Evolutionary conservation across 352 stramenopile genomes (phyloP), one percentile per base, ranked within the genome.

Genomic region (Phytophthora gonapodyides): DNA sequence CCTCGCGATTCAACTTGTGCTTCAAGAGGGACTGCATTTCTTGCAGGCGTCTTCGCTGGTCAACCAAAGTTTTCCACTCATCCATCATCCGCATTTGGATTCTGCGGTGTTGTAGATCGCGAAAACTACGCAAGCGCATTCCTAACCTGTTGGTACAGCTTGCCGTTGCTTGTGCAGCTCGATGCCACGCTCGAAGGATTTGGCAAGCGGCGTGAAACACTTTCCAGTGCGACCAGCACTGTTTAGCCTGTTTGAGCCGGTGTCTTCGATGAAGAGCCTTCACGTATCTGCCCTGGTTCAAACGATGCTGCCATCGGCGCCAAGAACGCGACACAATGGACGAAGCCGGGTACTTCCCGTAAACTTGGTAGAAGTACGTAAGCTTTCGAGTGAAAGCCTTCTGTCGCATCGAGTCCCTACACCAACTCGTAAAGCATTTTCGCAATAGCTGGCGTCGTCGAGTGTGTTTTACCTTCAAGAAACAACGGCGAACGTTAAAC

Each of bases 291-390:
- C 9, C 51, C 13, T 36, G 52, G 5, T 12, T 61, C 16, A 53
- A 53, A 24, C 24, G 60, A 1, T 19, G 8, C 5, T 61, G 68
- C 81, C 81, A 90, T 7, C 48, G 49, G 9, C 5, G 0, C 74
- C 75, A 88, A 6, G 36, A 3, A 55, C 70, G 54, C 0, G 17
- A 45, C 1, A 82, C 30, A 2, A 61, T 48, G 1, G 69, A 84
- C 7, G 62, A 74, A 2, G 40, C 35, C 21, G 76, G 59, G 41
- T 83, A 63, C 7, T 42, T 48, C 7, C 76, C 76, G 40, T 71
- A 77, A 0, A 84, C 46, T 36, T 70, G 64, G 5, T 53, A 59
- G 19, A 81, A 88, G 38, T 83, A 71, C 1, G 11, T 13, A 3
- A 82, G 45, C 33, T 85, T 86, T 40, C 52, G 62, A 33, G 57